A percentile compares a stretch with the other conserved stretches of the same genome.
These are phyloP conservation scores for Leccinum longicurvipes DNA, from an alignment of 768 basidiomycete species.

Conservation along the genomic window DNA sequence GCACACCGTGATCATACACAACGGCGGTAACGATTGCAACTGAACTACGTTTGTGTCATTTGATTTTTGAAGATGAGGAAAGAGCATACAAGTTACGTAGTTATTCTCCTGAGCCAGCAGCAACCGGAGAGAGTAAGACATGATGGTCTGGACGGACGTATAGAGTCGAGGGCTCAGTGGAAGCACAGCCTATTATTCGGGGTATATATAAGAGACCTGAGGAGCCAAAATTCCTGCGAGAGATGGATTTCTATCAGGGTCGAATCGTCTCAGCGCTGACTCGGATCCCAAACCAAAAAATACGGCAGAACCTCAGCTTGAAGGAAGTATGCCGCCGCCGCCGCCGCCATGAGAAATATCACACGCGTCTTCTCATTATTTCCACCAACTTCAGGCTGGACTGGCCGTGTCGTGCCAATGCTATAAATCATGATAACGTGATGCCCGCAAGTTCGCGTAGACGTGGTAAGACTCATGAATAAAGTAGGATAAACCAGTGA, in stretches of 20 bases:
- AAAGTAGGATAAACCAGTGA: no score
- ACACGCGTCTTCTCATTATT: no score
- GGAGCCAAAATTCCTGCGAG: background rate
- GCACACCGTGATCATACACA: background rate
- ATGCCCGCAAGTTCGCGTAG: no score
- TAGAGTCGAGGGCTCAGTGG: background rate
- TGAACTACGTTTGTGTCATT: background rate
- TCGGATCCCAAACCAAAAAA: no score
- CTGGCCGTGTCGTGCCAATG: no score
- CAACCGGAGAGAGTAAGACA: background rate
- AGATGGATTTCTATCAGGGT: background rate
- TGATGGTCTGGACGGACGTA: background rate
- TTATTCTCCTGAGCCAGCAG: background rate
- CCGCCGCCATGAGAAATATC: no score
- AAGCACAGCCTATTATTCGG: background rate
- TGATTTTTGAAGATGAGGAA: background rate
- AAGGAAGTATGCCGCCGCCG: no score
- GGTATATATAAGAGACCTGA: background rate
- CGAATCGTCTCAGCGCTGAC: no score
- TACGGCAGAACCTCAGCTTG: no score
- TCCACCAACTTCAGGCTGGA: no score
- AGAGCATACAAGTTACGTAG: background rate
- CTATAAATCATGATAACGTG: no score
- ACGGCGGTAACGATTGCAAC: background rate
- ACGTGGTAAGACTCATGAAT: no score